These are phyloP conservation scores for Backusella circina DNA, from an alignment of 192 early-diverging fungal genomes.

Conservation along the genomic window DNA sequence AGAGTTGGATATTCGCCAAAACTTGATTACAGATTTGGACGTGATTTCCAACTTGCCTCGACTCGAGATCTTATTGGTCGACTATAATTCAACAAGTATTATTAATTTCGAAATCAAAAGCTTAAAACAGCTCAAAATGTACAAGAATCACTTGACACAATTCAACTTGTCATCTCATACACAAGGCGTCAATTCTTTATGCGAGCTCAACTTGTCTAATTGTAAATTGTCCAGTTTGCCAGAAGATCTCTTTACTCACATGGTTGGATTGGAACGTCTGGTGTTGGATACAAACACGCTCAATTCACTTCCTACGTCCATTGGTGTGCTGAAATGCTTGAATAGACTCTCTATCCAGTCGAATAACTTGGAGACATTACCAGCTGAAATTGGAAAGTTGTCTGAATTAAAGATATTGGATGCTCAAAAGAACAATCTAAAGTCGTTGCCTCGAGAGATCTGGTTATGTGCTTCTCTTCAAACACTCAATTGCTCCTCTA, in stretches of 20 bases:
- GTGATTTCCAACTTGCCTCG: conserved; percentile 51
- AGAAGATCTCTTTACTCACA: conserved; percentile 54
- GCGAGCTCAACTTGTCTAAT: conserved; percentile 55
- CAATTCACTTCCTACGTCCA: conserved; percentile 58
- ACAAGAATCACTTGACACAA: conserved; percentile 69
- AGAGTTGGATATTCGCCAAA: conserved; percentile 81
- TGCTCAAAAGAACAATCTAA: conserved; percentile 75
- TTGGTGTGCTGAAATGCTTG: conserved; percentile 53
- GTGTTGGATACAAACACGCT: conserved; percentile 71
- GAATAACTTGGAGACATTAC: conserved; percentile 66
- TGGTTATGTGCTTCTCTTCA: conserved; percentile 70
- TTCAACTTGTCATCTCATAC: conserved; percentile 44
- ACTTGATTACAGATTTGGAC: conserved; percentile 67
- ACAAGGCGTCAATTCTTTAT: conserved; percentile 11
- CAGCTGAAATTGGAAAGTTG: conserved; percentile 65
- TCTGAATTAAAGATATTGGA: conserved; percentile 60
- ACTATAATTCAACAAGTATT: conserved; percentile 68
- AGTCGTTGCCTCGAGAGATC: conserved; percentile 68
- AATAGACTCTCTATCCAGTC: conserved; percentile 57
- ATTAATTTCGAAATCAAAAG: conserved; percentile 57
- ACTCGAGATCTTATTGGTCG: conserved; percentile 63
- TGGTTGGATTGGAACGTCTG: conserved; percentile 53
- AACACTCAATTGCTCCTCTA: conserved; percentile 77
- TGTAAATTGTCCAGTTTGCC: conserved; percentile 70
- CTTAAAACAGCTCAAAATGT: conserved; percentile 53